Conservation (phyloP, 805 yeast species). For the Spathaspora hagerdaliae region DNA sequence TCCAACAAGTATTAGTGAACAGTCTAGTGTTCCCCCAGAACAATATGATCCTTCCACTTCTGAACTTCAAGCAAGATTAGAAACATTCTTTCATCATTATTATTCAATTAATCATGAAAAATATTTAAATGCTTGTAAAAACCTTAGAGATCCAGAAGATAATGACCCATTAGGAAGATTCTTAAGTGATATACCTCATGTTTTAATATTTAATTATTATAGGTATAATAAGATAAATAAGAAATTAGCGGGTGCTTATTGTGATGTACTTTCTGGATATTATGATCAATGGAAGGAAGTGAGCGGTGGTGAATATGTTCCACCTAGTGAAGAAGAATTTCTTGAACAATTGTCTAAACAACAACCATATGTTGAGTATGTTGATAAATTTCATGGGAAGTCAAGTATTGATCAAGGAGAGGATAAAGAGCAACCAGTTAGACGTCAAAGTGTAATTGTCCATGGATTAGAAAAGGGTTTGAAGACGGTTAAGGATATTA, state of each 20-base stretch:
- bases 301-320: not conserved
- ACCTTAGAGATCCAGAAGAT: not conserved
- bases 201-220: no score
- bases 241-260: not conserved
- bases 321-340: not conserved
- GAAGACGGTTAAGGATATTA: not conserved
- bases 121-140: not conserved
- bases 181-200: not conserved
- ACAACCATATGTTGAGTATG: not conserved
- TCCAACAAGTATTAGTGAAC: no score
- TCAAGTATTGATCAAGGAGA: no score
- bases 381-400: not conserved
- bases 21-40: not conserved
- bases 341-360: no score
- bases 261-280: not conserved
- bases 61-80: not conserved
- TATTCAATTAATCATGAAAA: not conserved
- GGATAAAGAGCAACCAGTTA: not conserved
- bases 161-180: not conserved
- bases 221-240: not conserved
- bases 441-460: not conserved
- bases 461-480: not conserved
- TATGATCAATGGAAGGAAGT: not conserved
- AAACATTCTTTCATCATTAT: not conserved
- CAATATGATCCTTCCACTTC: not conserved